A percentile compares a stretch with the other conserved stretches of the same genome.
phyloP scores from a whole-genome alignment of 2,329 filamentous ascomycete species.

The Apiospora saccharicola region DNA sequence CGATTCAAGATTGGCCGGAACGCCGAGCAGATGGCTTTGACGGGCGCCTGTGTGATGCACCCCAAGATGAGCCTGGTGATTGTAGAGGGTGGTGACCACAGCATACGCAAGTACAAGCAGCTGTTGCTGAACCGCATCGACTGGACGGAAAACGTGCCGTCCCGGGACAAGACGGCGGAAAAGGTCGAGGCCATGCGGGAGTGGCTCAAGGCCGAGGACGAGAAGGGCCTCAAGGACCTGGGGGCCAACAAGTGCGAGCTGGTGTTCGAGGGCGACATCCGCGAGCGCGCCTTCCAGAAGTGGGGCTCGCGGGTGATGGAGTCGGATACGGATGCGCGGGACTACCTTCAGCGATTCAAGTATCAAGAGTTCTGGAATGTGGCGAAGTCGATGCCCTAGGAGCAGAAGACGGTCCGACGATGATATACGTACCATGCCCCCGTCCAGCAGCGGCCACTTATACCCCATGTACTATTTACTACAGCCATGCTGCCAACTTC shows the following conservation, averaged over 20 bases:
- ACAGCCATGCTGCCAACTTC: not conserved
- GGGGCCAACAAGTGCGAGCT: slow-evolving; percentile 82
- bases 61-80: slow-evolving; percentile 89
- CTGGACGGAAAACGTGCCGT: slow-evolving; percentile 88
- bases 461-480: slow-evolving; percentile 15
- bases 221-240: slow-evolving; percentile 82
- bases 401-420: not conserved
- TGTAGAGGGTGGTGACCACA: slow-evolving; percentile 88
- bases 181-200: slow-evolving; percentile 65
- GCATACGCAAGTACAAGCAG: slow-evolving; percentile 86
- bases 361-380: slow-evolving; percentile 96
- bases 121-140: slow-evolving; percentile 93
- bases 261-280: slow-evolving; percentile 91
- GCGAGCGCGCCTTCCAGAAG: slow-evolving; percentile 80
- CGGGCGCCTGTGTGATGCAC: slow-evolving; percentile 90
- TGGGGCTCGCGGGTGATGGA: slow-evolving; percentile 94
- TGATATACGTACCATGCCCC: no score
- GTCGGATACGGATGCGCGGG: slow-evolving; percentile 87
- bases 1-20: slow-evolving; percentile 93
- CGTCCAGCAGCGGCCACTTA: not conserved
- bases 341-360: slow-evolving; percentile 79
- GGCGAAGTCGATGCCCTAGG: slow-evolving; percentile 63
- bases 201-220: slow-evolving; percentile 83
- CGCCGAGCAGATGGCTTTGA: slow-evolving; percentile 86
- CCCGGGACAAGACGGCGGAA: slow-evolving; percentile 67